A percentile compares a stretch with the other conserved stretches of the same genome.
Evolutionary conservation across 352 stramenopile species (phyloP).

Genomic region (Elongisporangium undulatum): DNA sequence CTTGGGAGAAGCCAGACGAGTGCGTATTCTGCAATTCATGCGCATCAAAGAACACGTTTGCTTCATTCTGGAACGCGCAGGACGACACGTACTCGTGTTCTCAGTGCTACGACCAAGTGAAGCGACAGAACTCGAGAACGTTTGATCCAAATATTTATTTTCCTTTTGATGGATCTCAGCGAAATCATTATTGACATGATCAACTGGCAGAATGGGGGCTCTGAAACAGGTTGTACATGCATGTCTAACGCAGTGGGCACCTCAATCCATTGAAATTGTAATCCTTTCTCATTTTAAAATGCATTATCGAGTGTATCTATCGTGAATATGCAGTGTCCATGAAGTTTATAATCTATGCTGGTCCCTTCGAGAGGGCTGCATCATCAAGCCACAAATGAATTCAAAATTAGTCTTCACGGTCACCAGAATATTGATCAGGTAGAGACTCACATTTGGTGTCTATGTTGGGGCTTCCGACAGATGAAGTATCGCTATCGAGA

Average conservation of each 20-base stretch:
- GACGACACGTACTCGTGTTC: constrained; percentile 46
- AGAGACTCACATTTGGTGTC: not conserved
- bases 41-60: constrained; percentile 22
- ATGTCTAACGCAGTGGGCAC: not conserved
- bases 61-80: constrained; percentile 39
- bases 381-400: not conserved
- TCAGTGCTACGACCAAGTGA: constrained; percentile 24
- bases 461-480: not conserved
- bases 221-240: constrained; percentile 4
- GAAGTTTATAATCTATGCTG: not conserved
- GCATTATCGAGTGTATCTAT: not conserved
- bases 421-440: not conserved
- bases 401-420: not conserved
- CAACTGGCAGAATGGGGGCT: constrained; percentile 7
- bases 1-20: constrained; percentile 47
- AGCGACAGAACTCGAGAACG: constrained; percentile 10
- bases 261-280: not conserved
- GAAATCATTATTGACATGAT: constrained; percentile 8
- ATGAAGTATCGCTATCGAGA: not conserved
- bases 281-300: not conserved
- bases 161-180: constrained; percentile 47
- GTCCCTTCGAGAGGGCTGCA: not conserved
- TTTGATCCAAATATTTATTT: constrained; percentile 23
- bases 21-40: constrained; percentile 43
- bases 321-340: not conserved